Evolutionary conservation across 352 stramenopile species (phyloP), one percentile per base, ranked within the genome.

Genomic region (Globisporangium rhizosaccharum): DNA sequence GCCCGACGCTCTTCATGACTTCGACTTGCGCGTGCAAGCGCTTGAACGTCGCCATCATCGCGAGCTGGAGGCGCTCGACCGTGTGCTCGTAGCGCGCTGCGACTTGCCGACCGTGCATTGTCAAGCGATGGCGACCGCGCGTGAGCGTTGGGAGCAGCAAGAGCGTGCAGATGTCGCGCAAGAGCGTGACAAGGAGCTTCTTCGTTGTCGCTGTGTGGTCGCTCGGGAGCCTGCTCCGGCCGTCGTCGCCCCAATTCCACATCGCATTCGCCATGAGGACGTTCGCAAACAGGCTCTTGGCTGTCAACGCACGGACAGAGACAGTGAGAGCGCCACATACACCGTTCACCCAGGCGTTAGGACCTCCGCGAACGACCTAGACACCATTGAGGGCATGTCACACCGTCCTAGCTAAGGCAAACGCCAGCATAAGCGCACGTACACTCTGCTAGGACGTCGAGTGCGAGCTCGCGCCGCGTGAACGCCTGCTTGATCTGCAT

Each of bases 401-500:
- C 6, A 0, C 33, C 10, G 33, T 39, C 33, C 33, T 39, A 39
- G 33, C 7, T 1, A 12, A 39, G 10, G 45, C 17, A 9, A 48
- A 45, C 2, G 2, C 9, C 7, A 52, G 15, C 7, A 23, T n/a
- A 33, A 33, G 28, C 3, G 2, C 23, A 58, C 59, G 49, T 62
- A 85, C 75, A 66, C 54, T 93, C 85, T 28, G 80, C 79, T 46
- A 93, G 73, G 46, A 79, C 69, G 45, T 82, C 69, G 5, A 95
- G 65, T 18, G 85, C 83, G 53, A 86, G 59, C 62, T 95, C 85
- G 42, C 85, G 76, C 7, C 83, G 76, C 17, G 68, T 57, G 57
- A 93, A 95, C 17, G 85, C 85, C 61, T 95, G 83, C 17, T 73
- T 75, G 71, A 95, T 92, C 63, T 93, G 83, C 82, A 93, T 92